Base-by-base conservation (phyloP, 768 basidiomycete species). In the Psilocybe cubensis region DNA sequence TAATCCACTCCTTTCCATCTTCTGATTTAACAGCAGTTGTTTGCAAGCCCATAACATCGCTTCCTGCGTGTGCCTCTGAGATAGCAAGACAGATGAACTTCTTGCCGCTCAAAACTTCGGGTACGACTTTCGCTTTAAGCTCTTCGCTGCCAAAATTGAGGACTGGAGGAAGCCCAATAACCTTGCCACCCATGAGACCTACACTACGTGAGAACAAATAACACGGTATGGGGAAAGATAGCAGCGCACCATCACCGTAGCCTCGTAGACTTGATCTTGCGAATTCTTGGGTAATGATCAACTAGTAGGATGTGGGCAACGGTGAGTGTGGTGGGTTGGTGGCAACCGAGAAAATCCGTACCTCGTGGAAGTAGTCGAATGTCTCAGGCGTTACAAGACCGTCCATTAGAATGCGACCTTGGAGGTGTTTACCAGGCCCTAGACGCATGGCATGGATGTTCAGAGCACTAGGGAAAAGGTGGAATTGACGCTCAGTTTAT, bases 371-470 rank as follows among this genome's bases (percentile, higher is more conserved):
- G 70, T 92, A 94, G 68, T 96, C 91, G 63, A 89, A 96, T 70
- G 88, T 86, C 70, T 96, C 93, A 2, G 94, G 91, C 61, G 83
- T 86, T 43, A 97, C 88, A 6, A 88, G 68, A 1, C 93, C 96
- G 52, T 83, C 85, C 81, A 94, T 87, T n/a, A 99, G 76, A 10
- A 74, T 82, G 14, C 84, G 81, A 4, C 96, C 96, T 69, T 89
- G 80, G 10, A 98, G 82, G 66, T 98, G 95, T 70, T 94, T 94
- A 20, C 94, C 94, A 8, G 96, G 96, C 20, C 96, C 96, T 76
- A 96, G 74, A 27, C 94, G 85, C 96, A 98, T 97, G 12, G 93
- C 90, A 67, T 94, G 89, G 44, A 97, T 62, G 63, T 93, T 86
- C 33, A 85, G 33, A 28, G 81, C 85, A 21, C 87, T 89, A 49